Base-by-base conservation (phyloP, 306 rosid species). In the Calophaca sinica region DNA sequence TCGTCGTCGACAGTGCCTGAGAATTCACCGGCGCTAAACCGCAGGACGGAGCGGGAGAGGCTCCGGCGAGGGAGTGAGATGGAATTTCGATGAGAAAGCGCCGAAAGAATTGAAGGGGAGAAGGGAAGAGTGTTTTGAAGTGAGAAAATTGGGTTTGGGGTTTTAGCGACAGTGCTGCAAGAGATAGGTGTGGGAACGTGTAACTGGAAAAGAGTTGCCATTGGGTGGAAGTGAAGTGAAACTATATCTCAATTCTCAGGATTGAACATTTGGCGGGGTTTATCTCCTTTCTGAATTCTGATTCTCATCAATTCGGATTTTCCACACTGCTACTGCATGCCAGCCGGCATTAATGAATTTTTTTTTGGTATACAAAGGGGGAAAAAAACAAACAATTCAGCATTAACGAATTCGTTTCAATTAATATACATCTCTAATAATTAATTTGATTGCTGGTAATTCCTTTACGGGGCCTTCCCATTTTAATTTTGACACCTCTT, bases 211-310 rank as follows among this genome's bases (percentile, higher is more conserved):
- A 80, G 67, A 72, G 74, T 13, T 39, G 80, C 67, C 94, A 89
- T 89, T 60, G 84, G 33, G 28, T 59, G 51, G 33, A 61, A 52
- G 12, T 29, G 4, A 32, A 51, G n/a, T 31, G 38, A 4, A 29
- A 55, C 46, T 9, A 8, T 20, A 54, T 53, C 48, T 53, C 55
- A 41, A n/a, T 48, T 68, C 14, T 76, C 64, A 42, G 31, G 45
- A 28, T 13, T 55, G 1, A 53, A 31, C 73, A 64, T 76, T 78
- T 86, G 86, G 86, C 74, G 85, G 72, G 81, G 62, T 83, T 87
- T 81, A 85, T 87, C 86, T 42, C 39, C 13, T 10, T 11, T 12
- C 46, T 44, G n/a, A 1, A 5, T 26, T 53, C 45, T 50, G 26
- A 50, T 50, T 10, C 70, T 33, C 66, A 2, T 57, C 38, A 9